Base-by-base conservation (phyloP, 192 early-diverging fungal genomes). In the Backusella morwellensis region DNA sequence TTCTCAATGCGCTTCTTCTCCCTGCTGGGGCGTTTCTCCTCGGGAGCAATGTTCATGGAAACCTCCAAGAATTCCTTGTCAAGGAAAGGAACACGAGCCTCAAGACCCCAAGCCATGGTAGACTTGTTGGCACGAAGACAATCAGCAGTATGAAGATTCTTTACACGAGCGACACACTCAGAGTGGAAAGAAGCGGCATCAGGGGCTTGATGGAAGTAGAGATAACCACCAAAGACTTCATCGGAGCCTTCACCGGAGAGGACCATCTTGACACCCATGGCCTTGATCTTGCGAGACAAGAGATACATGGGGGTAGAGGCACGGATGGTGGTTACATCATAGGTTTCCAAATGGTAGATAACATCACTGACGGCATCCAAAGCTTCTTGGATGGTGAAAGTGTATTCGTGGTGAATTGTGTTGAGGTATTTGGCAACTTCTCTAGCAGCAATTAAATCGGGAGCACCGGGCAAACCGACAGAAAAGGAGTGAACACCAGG, bases 231-330 rank as follows among this genome's bases (percentile, higher is more conserved):
- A 90, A 97, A 95, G 26, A 99, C 92, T 86, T 99, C 98, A 82
- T 99, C 98, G 59, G 92, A 85, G 70, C 98, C 98, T 83, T 99
- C 98, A 67, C 98, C 98, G 76, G 92, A 94, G 15, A 99, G 88
- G 9, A 99, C 98, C 98, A 99, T 99, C 91, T 99, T 99, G 84
- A 99, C 98, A 47, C 98, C 97, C 81, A 95, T 96, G 41, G 96
- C 94, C 85, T 97, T 99, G 90, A 99, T 97, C 88, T 97, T 97
- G 76, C 98, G 92, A 74, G 95, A 96, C 52, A 99, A 85, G 42
- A 99, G 90, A 86, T 98, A 99, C 98, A 99, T 99, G 73, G 98
- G 98, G n/a, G 98, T 99, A 29, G 95, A 96, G 3, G 98, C 98
- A 56, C 98, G 92, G 78, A 99, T 90, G 35, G 98, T 99, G 36